phyloP scores from a whole-genome alignment of 305 asterid species.

The Fraxinus platypoda region DNA sequence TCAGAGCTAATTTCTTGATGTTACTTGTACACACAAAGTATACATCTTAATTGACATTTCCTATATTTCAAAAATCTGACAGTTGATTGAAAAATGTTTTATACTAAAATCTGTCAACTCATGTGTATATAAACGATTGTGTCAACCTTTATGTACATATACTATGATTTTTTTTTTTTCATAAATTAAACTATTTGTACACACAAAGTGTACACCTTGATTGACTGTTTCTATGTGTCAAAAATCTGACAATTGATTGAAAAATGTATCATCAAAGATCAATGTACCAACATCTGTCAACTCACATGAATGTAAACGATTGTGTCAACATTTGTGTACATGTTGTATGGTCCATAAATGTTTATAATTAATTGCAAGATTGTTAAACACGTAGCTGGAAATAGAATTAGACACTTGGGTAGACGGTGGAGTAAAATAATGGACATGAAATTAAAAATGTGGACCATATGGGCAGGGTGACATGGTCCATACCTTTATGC shows the following conservation, averaged over 20 bases:
- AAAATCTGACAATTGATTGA: not conserved
- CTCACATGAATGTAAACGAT: too few species aligned
- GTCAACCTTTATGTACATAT: not conserved
- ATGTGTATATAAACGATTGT: too few species aligned
- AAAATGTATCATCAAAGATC: not conserved
- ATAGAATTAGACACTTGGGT: not conserved
- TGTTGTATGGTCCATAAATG: not conserved
- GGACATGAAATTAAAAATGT: slow-evolving; percentile 35
- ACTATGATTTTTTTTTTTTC: too few species aligned
- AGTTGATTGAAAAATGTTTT: not conserved
- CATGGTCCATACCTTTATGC: slow-evolving; percentile 37
- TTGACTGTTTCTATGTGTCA: not conserved
- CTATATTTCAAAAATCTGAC: too few species aligned
- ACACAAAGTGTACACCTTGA: not conserved
- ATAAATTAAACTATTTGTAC: too few species aligned
- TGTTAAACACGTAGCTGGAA: not conserved
- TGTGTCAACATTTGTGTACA: not conserved
- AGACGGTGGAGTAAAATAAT: slow-evolving; percentile 23
- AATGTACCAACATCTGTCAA: not conserved
- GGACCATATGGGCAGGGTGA: slow-evolving; percentile 37
- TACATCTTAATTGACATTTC: not conserved
- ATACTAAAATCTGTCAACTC: too few species aligned
- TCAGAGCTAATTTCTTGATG: not conserved
- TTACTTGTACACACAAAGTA: too few species aligned
- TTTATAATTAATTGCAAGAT: not conserved